Conservation (phyloP, 805 yeast species). For the Spathaspora boniae region DNA sequence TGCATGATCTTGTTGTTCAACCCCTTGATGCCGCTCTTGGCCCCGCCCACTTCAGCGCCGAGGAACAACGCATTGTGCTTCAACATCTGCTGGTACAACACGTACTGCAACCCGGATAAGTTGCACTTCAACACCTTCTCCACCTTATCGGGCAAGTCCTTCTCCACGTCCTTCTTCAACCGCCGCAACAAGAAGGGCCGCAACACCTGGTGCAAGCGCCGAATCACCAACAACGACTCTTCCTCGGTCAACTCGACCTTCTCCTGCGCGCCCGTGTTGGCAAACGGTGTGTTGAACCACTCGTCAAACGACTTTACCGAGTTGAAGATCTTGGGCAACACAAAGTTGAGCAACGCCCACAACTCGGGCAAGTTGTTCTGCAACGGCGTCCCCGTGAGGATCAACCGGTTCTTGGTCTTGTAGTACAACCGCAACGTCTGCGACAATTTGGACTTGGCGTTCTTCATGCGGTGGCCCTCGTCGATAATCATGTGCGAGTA, state of each 20-base stretch:
- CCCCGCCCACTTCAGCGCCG: constrained; percentile 57
- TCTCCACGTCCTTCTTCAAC: constrained; percentile 83
- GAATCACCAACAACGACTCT: constrained; percentile 74
- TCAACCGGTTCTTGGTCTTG: constrained; percentile 71
- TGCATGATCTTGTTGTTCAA: constrained; percentile 83
- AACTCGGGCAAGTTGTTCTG: constrained; percentile 82
- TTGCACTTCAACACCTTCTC: constrained; percentile 81
- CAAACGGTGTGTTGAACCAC: constrained; percentile 89
- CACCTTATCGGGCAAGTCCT: constrained; percentile 79
- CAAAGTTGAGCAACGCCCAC: constrained; percentile 82
- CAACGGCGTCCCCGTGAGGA: constrained; percentile 84
- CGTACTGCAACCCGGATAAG: constrained; percentile 66
- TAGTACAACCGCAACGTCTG: constrained; percentile 68
- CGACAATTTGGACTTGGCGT: constrained; percentile 70
- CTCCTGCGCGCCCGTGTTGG: constrained; percentile 79
- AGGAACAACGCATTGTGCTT: constrained; percentile 67
- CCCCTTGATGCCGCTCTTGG: constrained; percentile 69
- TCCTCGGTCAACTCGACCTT: constrained; percentile 80
- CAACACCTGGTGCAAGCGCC: constrained; percentile 82
- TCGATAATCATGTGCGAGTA: constrained; percentile 89
- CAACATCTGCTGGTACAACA: constrained; percentile 74
- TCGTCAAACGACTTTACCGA: constrained; percentile 85
- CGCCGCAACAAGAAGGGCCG: constrained; percentile 83
- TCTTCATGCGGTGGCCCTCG: constrained; percentile 89
- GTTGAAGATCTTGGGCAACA: constrained; percentile 78